Evolutionary conservation across 192 early-diverging fungal species (phyloP), one percentile per base, ranked within the genome.

Genomic region (Coemansia sp.): DNA sequence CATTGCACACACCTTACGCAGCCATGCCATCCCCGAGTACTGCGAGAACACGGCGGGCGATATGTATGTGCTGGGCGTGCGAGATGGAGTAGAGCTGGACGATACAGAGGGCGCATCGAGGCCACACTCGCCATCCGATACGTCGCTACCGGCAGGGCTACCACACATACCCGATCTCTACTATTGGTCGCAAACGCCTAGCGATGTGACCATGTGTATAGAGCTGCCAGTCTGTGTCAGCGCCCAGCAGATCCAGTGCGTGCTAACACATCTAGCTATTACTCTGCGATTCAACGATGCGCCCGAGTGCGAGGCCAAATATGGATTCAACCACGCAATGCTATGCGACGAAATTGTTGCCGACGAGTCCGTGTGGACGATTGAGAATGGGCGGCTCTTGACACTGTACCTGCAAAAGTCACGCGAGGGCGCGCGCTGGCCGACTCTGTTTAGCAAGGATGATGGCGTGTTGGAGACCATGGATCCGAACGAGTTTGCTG

Each of bases 141-240:
- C 58, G 14, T 26, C 43, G n/a, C n/a, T 50, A 34, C 28, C 61
- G 6, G 58, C 35, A 31, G 34, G 36, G 8, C 56, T 34, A 9
- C 56, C 56, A 3, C 9, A 38, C 26, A 62, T 21, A 25, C 64
- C 33, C 8, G 68, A 68, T 1, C 80, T 73, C 4, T 92, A 92
- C 70, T 81, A 85, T 61, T 92, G 91, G 91, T 87, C 73, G 3
- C 91, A 92, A 41, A 85, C 87, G 5, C 62, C 77, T 7, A 74
- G 75, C 9, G 91, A 92, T 37, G 76, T 92, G 48, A 89, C 88
- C 0, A 64, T 92, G 26, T 82, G 81, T 50, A 86, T 90, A 34
- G 66, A 82, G 31, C 66, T 92, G 18, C 88, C 89, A 1, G 53
- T 21, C 2, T 65, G 70, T 21, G 83, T 88, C 28, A 74, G 72